These are phyloP conservation scores for Ceratorhiza oryzae-sativae DNA, from an alignment of 1,284 basidiomycete genomes.

Conservation along the genomic window DNA sequence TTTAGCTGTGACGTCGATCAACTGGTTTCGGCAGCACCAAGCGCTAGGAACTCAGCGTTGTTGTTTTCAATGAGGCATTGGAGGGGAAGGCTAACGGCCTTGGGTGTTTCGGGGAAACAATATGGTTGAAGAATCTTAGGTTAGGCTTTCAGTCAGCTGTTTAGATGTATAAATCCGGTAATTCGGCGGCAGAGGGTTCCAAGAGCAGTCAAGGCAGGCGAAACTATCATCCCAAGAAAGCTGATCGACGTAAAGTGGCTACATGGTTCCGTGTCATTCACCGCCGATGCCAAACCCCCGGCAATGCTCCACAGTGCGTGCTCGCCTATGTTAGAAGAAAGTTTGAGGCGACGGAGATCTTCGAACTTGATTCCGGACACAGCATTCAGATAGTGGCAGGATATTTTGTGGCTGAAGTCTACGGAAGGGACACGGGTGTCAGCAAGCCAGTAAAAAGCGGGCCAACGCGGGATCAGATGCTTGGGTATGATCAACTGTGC, in stretches of 20 bases:
- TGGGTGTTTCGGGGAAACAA: no score
- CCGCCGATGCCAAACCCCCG: constrained; percentile 4
- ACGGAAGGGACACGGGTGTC: background rate
- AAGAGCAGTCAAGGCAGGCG: background rate
- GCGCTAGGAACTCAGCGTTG: background rate
- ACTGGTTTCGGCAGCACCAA: background rate
- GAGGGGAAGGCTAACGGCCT: no score
- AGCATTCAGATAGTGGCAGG: background rate
- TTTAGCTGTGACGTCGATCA: background rate
- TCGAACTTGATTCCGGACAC: background rate
- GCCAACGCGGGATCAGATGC: no score
- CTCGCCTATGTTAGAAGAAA: background rate
- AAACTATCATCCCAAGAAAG: background rate
- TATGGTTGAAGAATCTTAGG: no score
- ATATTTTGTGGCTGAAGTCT: background rate
- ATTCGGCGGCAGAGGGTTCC: background rate
- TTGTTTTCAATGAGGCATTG: background rate
- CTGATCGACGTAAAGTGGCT: background rate
- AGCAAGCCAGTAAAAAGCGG: background rate
- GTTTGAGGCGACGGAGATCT: background rate
- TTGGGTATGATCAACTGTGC: no score
- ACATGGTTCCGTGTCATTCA: background rate
- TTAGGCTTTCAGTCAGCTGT: background rate
- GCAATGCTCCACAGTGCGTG: background rate
- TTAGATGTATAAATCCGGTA: background rate